Percentiles rank a stretch among this genome's conserved stretches.
These are phyloP conservation scores for Hyphochytrium catenoides DNA, from an alignment of 352 stramenopile species.

Conservation along the genomic window DNA sequence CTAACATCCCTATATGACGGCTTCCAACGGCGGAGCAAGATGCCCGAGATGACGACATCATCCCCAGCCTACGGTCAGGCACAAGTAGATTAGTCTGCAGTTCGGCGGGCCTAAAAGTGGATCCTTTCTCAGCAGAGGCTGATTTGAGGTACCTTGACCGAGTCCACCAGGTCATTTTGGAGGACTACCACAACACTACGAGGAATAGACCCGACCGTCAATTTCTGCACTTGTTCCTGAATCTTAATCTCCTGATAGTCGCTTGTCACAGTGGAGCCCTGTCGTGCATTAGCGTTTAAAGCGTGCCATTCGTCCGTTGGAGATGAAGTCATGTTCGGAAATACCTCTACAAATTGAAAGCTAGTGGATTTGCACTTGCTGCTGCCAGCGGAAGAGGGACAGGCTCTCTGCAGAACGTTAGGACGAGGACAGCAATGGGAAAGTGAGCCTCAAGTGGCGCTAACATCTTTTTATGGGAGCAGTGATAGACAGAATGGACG, in stretches of 20 bases:
- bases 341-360: constrained; percentile 29
- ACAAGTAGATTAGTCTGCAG: no score
- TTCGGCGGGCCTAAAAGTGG: no score
- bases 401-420: constrained; percentile 24
- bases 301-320: no score
- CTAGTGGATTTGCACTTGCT: constrained; percentile 50
- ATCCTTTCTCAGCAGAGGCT: no score
- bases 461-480: constrained; percentile 12
- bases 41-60: constrained; percentile 75
- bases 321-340: no score
- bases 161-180: constrained; percentile 67
- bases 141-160: no score
- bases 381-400: constrained; percentile 18
- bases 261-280: no score
- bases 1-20: constrained; percentile 40
- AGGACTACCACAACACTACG: constrained; percentile 82
- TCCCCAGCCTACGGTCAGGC: no score
- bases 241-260: constrained; percentile 92
- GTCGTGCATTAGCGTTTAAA: no score
- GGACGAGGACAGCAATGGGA: no score
- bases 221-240: constrained; percentile 76
- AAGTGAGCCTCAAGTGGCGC: no score
- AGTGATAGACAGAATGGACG: constrained; percentile 1
- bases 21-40: constrained; percentile 76
- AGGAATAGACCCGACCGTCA: constrained; percentile 73